Percentiles rank a stretch among this genome's conserved stretches.
Conservation (phyloP, 1,284 basidiomycete species). For the Moniliophthora roreri region DNA sequence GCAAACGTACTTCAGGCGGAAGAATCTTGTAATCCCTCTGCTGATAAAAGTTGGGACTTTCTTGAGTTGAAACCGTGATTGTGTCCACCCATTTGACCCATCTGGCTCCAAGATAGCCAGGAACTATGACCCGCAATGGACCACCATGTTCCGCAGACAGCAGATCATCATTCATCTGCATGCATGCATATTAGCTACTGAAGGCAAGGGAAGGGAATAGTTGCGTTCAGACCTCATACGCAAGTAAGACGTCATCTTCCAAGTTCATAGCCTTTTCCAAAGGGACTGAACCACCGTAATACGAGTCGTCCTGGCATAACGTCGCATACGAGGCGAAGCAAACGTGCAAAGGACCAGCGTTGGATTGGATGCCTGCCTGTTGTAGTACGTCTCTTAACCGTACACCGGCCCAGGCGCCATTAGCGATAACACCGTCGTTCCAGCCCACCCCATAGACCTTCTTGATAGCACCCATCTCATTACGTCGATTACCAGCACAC, state of each 20-base stretch:
- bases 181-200: constrained; percentile 20
- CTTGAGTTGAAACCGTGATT: constrained; percentile 49
- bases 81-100: constrained; percentile 73
- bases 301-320: constrained; percentile 57
- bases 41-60: constrained; percentile 68
- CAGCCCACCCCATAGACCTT: constrained; percentile 55
- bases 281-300: constrained; percentile 62
- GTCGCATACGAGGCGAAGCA: constrained; percentile 65
- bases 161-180: constrained; percentile 61
- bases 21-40: constrained; percentile 67
- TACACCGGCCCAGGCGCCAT: constrained; percentile 61
- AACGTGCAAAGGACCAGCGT: constrained; percentile 41
- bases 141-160: constrained; percentile 67
- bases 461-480: constrained; percentile 62
- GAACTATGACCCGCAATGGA: constrained; percentile 68
- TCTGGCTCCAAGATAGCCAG: constrained; percentile 64
- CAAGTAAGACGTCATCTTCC: constrained; percentile 56
- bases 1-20: constrained; percentile 58
- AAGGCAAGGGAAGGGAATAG: constrained; percentile 7
- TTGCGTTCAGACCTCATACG: constrained; percentile 49
- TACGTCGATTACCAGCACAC: constrained; percentile 70
- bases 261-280: constrained; percentile 46
- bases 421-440: constrained; percentile 63
- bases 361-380: constrained; percentile 35
- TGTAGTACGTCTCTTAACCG: constrained; percentile 54